These are phyloP conservation scores for Curvularia sp. DNA, from an alignment of 2,329 filamentous ascomycete species.

Conservation along the genomic window DNA sequence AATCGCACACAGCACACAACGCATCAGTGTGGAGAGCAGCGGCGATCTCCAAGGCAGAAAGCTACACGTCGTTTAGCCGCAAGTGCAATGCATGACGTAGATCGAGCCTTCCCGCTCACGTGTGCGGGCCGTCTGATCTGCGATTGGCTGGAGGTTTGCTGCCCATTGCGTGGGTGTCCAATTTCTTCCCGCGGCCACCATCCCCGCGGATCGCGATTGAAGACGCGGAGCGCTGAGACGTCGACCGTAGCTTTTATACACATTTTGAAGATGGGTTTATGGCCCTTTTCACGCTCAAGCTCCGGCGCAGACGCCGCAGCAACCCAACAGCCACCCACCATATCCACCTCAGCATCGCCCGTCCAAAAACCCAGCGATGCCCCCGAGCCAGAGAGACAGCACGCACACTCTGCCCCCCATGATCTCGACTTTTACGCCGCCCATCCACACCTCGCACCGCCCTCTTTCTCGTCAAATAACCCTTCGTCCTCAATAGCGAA, in stretches of 20 bases:
- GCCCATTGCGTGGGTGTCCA: constrained; percentile 21
- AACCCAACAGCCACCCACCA: constrained; percentile 19
- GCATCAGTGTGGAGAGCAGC: constrained; percentile 25
- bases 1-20: constrained; percentile 30
- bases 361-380: constrained; percentile 18
- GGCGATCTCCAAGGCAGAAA: constrained; percentile 44
- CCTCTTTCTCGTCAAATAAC: constrained; percentile 25
- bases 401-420: constrained; percentile 48
- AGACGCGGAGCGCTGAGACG: not conserved
- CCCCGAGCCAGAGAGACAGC: constrained; percentile 21
- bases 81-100: constrained; percentile 48
- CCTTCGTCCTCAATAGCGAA: constrained; percentile 17
- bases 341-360: constrained; percentile 4
- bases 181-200: constrained; percentile 15
- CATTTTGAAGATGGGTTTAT: constrained; percentile 28
- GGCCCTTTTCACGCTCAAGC: constrained; percentile 32
- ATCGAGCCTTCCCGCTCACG: constrained; percentile 31
- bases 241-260: constrained; percentile 1
- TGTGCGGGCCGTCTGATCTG: constrained; percentile 31
- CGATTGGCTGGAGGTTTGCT: constrained; percentile 33
- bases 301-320: constrained; percentile 21
- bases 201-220: constrained; percentile 10
- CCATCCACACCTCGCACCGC: constrained; percentile 56
- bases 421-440: constrained; percentile 63
- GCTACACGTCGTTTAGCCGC: constrained; percentile 30